Percentiles rank a stretch among this genome's conserved stretches.
Conservation (phyloP, 352 stramenopile genomes). For the Pythium vanterpoolii region DNA sequence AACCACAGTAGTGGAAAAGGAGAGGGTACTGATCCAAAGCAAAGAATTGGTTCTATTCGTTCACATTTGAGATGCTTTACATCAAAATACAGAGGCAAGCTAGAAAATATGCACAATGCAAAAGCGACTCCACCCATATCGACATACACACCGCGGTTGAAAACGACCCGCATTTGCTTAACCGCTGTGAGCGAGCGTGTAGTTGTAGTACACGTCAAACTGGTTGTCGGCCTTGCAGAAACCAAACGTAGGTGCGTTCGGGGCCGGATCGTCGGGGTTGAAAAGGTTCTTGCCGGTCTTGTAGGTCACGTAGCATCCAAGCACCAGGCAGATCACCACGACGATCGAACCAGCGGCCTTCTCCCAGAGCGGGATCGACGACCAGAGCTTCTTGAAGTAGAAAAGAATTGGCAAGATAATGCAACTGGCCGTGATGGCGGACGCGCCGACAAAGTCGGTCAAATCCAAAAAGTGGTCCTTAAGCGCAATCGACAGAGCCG, state of each 20-base stretch:
- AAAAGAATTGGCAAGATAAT: conserved; percentile 66
- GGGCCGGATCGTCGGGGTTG: conserved; percentile 24
- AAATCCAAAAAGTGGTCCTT: conserved; percentile 58
- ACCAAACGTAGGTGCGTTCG: conserved; percentile 15
- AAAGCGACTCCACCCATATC: too few species aligned
- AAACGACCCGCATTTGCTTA: too few species aligned
- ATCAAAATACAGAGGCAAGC: too few species aligned
- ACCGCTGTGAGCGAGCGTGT: not conserved
- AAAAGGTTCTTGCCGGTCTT: conserved; percentile 51
- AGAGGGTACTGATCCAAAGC: too few species aligned
- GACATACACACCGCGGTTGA: too few species aligned
- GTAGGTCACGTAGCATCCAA: conserved; percentile 52
- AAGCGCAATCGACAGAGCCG: conserved; percentile 27
- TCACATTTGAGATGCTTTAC: too few species aligned
- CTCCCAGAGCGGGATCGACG: conserved; percentile 38
- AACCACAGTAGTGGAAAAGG: too few species aligned
- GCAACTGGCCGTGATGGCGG: conserved; percentile 46
- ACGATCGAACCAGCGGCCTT: conserved; percentile 31
- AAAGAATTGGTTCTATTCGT: too few species aligned
- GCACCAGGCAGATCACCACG: conserved; percentile 36
- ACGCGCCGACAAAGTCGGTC: conserved; percentile 60
- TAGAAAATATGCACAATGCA: too few species aligned
- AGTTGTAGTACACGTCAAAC: conserved; percentile 26
- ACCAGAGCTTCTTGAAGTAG: conserved; percentile 32
- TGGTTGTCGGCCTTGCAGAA: conserved; percentile 26